Percentiles rank a stretch among this genome's conserved stretches.
Evolutionary conservation across 1,284 basidiomycete genomes (phyloP).

Genomic region (Singerocomus inundabilis): DNA sequence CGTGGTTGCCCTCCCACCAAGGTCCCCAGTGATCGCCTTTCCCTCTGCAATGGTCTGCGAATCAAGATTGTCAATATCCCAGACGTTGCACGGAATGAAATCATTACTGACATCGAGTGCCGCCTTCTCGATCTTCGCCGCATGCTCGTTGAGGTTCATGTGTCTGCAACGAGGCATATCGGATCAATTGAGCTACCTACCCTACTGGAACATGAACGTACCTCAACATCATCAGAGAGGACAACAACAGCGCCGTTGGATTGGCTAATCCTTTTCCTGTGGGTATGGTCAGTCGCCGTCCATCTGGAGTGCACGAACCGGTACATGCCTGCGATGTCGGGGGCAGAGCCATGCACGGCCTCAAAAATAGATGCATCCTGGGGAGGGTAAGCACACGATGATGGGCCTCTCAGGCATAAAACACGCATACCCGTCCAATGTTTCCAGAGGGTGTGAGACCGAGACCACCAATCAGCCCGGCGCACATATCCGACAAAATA

Average conservation of each 20-base stretch:
- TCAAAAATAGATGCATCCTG: slow-evolving; percentile 99
- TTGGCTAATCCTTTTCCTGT: slow-evolving; percentile 94
- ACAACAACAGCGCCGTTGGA: slow-evolving; percentile 93
- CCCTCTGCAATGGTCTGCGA: slow-evolving; percentile 91
- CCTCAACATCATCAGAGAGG: slow-evolving; percentile 97
- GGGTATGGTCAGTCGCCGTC: slow-evolving; percentile 27
- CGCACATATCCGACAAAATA: slow-evolving; percentile 99
- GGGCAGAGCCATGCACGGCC: slow-evolving; percentile 97
- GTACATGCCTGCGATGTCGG: slow-evolving; percentile 73
- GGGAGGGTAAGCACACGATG: slow-evolving; percentile 16
- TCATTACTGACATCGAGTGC: slow-evolving; percentile 67
- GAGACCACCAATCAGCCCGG: slow-evolving; percentile 96
- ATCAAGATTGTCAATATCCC: slow-evolving; percentile 17
- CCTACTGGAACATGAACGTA: slow-evolving; percentile 37
- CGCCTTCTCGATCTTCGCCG: slow-evolving; percentile 91
- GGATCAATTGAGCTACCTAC: slow-evolving; percentile 19
- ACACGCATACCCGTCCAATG: slow-evolving; percentile 78
- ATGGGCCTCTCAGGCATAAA: background rate
- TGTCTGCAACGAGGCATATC: slow-evolving; percentile 56
- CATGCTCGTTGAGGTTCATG: slow-evolving; percentile 89
- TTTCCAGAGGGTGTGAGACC: slow-evolving; percentile 98
- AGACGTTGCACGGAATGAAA: slow-evolving; percentile 15
- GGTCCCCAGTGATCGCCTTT: slow-evolving; percentile 87
- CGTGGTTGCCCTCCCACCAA: slow-evolving; percentile 89
- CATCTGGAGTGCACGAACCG: background rate